A percentile compares a stretch with the other conserved stretches of the same genome.
phyloP scores from a whole-genome alignment of 1,139 yeast species.

The Suhomyces bokatorum region DNA sequence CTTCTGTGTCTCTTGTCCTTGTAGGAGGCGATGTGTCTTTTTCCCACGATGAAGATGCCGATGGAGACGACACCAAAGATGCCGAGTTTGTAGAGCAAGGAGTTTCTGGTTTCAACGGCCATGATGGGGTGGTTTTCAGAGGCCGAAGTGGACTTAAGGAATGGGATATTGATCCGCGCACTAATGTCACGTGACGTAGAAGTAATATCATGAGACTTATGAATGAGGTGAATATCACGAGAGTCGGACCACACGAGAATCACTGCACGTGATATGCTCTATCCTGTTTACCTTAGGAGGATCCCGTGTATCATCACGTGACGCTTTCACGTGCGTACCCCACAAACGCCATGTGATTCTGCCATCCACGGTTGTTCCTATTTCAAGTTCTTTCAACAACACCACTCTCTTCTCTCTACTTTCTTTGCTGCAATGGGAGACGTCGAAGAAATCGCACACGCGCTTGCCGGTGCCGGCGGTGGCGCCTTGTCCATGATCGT shows the following conservation, averaged over 20 bases:
- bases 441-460: constrained; percentile 69
- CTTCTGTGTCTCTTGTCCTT: constrained; percentile 39
- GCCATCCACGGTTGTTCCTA: constrained; percentile 1
- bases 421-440: constrained; percentile 27
- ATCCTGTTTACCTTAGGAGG: too few relatives aligned
- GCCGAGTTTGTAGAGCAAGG: constrained; percentile 39
- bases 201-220: too few relatives aligned
- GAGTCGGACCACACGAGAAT: too few relatives aligned
- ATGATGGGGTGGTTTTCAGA: constrained; percentile 5
- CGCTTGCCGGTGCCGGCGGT: constrained; percentile 90
- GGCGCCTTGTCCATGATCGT: constrained; percentile 85
- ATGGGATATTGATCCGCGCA: background rate
- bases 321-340: constrained; percentile 4
- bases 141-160: background rate
- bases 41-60: constrained; percentile 36
- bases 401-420: too few relatives aligned
- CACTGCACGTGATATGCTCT: too few relatives aligned
- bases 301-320: background rate
- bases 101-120: constrained; percentile 37
- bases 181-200: background rate
- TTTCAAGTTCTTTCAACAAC: too few relatives aligned
- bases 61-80: constrained; percentile 35
- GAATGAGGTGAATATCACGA: too few relatives aligned
- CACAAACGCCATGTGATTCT: constrained; percentile 12
- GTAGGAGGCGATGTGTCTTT: constrained; percentile 36